A percentile compares a stretch with the other conserved stretches of the same genome.
Conservation (phyloP, 106 monocot genomes). For the Allium sativum region DNA sequence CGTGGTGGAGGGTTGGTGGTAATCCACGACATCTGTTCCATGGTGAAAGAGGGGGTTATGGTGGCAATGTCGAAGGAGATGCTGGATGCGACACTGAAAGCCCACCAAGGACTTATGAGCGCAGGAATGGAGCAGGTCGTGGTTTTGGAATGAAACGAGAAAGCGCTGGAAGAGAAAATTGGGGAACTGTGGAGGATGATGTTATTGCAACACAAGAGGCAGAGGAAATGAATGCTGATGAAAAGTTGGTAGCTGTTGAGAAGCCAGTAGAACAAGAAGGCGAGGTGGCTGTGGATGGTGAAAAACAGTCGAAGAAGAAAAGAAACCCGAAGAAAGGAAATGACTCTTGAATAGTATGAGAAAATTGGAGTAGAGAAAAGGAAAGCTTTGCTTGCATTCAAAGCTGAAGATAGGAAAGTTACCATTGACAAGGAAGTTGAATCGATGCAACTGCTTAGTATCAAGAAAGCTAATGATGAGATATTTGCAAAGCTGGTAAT, state of each 20-base stretch:
- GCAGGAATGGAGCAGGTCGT: conserved; percentile 30
- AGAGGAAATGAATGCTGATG: conserved; percentile 24
- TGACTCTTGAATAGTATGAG: conserved; percentile 73
- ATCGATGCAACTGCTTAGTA: conserved; percentile 46
- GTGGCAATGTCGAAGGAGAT: conserved; percentile 31
- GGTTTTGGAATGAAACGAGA: conserved; percentile 32
- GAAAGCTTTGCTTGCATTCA: conserved; percentile 42
- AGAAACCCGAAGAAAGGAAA: conserved; percentile 40
- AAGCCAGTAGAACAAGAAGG: conserved; percentile 20
- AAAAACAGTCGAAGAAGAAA: conserved; percentile 22
- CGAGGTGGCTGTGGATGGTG: conserved; percentile 12
- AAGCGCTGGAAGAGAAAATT: conserved; percentile 28
- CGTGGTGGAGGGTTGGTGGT: conserved; percentile 17
- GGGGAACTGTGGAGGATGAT: conserved; percentile 34
- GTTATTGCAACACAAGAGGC: conserved; percentile 11
- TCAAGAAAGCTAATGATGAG: conserved; percentile 50
- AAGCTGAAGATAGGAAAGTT: conserved; percentile 58
- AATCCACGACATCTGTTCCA: conserved; percentile 26
- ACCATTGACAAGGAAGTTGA: conserved; percentile 49
- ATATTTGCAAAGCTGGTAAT: conserved; percentile 31
- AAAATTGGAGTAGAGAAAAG: conserved; percentile 64
- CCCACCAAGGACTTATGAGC: conserved; percentile 22
- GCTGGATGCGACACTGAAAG: conserved; percentile 18
- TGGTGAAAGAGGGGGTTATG: conserved; percentile 35
- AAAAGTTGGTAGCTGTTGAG: conserved; percentile 14